phyloP scores from a whole-genome alignment of 2,329 filamentous ascomycete species.

The Fusarium sp. region DNA sequence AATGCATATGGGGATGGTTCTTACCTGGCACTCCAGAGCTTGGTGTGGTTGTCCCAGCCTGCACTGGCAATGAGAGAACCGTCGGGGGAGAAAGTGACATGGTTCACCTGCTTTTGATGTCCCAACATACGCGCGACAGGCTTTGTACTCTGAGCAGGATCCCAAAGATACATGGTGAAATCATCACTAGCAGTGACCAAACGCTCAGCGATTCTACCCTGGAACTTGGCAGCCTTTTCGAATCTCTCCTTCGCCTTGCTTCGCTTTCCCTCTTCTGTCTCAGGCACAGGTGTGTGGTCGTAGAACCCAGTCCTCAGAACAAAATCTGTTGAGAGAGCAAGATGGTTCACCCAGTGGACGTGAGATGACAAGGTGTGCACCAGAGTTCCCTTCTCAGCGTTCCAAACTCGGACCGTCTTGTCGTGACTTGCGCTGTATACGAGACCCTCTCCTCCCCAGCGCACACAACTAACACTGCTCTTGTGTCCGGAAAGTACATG shows the following conservation, averaged over 20 bases:
- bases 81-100: conserved; percentile 93
- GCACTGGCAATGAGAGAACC: conserved; percentile 87
- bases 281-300: conserved; percentile 80
- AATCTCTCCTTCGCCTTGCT: conserved; percentile 84
- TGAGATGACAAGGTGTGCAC: conserved; percentile 84
- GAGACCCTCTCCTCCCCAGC: conserved; percentile 90
- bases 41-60: conserved; percentile 94
- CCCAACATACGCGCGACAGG: conserved; percentile 90
- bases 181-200: conserved; percentile 94
- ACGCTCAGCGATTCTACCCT: conserved; percentile 82
- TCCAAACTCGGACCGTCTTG: conserved; percentile 93
- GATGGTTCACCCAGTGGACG: conserved; percentile 94
- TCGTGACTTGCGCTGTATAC: conserved; percentile 91
- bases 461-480: conserved; percentile 87
- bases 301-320: conserved; percentile 86
- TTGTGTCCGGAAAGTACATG: conserved; percentile 90
- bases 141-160: conserved; percentile 80
- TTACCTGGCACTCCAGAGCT: conserved; percentile 85
- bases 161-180: conserved; percentile 97
- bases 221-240: conserved; percentile 82
- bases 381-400: conserved; percentile 80
- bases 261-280: conserved; percentile 75
- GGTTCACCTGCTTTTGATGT: conserved; percentile 96
- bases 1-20: conserved; percentile 1
- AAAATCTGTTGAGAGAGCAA: conserved; percentile 93